Percentiles rank a stretch among this genome's conserved stretches.
Evolutionary conservation across 75 land plant genomes (phyloP).

Genomic region (Ceratopteris richardii): DNA sequence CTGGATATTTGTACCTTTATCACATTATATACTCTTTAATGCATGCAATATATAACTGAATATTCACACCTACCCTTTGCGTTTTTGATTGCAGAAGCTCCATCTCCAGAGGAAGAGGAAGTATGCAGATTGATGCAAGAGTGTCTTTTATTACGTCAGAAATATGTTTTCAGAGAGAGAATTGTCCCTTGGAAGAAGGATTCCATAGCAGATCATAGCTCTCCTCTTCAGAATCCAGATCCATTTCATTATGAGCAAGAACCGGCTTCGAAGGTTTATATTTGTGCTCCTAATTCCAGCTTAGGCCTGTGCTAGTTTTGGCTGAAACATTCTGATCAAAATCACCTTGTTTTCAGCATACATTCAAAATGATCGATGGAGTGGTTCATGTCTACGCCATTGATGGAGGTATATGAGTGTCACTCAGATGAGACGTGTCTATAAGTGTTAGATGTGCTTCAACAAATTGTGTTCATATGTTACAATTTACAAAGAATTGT

Average conservation of each 20-base stretch:
- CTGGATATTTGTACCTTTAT: too few species aligned
- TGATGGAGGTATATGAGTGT: constrained; percentile 46
- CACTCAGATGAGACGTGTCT: too few species aligned
- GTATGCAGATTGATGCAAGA: constrained; percentile 68
- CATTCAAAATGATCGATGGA: constrained; percentile 81
- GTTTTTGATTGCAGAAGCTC: constrained; percentile 41
- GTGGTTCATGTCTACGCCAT: constrained; percentile 73
- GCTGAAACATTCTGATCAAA: background rate
- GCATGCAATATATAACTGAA: too few species aligned
- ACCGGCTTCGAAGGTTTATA: constrained; percentile 19
- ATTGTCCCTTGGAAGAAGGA: constrained; percentile 87
- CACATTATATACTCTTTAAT: too few species aligned
- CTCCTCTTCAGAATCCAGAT: constrained; percentile 65
- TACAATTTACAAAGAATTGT: too few species aligned
- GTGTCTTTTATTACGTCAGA: constrained; percentile 64
- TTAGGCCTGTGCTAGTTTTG: background rate
- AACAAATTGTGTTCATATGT: too few species aligned
- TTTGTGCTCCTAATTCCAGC: background rate
- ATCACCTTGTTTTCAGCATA: constrained; percentile 49
- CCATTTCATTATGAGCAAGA: constrained; percentile 68
- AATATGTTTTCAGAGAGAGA: constrained; percentile 70
- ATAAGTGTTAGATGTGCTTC: too few species aligned
- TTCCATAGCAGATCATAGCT: constrained; percentile 64
- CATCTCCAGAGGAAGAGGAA: constrained; percentile 74
- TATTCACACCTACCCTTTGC: too few species aligned